phyloP scores from a whole-genome alignment of 2,329 filamentous ascomycete genomes.

The Sporothrix sp. region DNA sequence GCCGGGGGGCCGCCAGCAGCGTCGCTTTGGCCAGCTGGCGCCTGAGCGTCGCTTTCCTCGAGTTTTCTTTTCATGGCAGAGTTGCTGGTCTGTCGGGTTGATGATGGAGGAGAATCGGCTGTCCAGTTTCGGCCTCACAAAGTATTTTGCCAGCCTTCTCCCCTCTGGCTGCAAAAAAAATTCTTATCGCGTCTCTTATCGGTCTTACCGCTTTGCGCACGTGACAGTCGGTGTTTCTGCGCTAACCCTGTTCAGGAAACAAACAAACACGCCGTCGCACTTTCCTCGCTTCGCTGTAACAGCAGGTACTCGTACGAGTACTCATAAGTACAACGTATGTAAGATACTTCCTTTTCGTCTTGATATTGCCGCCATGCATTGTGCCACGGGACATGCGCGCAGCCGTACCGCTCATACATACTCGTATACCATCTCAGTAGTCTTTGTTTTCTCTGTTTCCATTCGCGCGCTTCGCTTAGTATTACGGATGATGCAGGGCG shows the following conservation, averaged over 20 bases:
- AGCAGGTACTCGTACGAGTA: too few species aligned
- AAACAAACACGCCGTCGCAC: conserved; percentile 3
- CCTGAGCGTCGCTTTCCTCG: conserved; percentile 30
- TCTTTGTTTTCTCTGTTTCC: too few species aligned
- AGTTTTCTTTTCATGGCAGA: conserved; percentile 51
- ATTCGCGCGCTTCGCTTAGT: too few species aligned
- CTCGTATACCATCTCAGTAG: too few species aligned
- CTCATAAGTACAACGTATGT: too few species aligned
- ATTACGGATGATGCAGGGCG: too few species aligned
- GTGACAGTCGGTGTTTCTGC: neutral
- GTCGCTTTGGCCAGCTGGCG: conserved; percentile 19
- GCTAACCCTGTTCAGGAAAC: conserved; percentile 7
- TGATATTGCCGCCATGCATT: neutral
- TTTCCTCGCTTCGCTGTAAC: neutral
- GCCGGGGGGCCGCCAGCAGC: neutral
- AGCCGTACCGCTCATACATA: too few species aligned
- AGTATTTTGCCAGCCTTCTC: conserved; percentile 9
- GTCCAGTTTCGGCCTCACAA: too few species aligned
- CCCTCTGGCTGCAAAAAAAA: conserved; percentile 6
- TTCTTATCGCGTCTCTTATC: conserved; percentile 12
- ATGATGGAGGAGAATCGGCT: too few species aligned
- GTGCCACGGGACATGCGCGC: conserved; percentile 2
- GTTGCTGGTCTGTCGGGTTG: too few species aligned
- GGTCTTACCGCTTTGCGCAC: conserved; percentile 6
- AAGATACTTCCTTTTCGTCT: neutral